These are phyloP conservation scores for Leonotis leonurus DNA, from an alignment of 257 asterid genomes.

Conservation along the genomic window DNA sequence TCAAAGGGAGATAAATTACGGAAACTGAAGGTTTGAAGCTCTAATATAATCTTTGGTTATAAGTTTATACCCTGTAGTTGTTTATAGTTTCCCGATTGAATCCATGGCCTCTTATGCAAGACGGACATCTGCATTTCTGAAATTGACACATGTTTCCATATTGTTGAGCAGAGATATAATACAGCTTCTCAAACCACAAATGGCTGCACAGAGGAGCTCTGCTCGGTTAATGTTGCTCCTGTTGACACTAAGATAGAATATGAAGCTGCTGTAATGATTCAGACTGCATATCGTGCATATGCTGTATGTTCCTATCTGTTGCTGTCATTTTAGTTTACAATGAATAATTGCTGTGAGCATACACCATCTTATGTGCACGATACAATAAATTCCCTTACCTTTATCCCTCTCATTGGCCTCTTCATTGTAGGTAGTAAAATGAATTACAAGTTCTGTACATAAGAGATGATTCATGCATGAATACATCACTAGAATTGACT, in stretches of 20 bases:
- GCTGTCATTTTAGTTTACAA: neutral
- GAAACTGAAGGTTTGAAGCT: slow-evolving; percentile 43
- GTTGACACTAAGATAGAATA: slow-evolving; percentile 35
- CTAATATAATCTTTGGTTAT: neutral
- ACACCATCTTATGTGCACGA: neutral
- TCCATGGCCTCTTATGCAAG: neutral
- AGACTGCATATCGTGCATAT: slow-evolving; percentile 67
- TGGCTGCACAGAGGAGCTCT: slow-evolving; percentile 24
- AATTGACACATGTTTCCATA: neutral
- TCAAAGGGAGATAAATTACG: slow-evolving; percentile 35
- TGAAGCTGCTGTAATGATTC: slow-evolving; percentile 74
- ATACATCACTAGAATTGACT: neutral
- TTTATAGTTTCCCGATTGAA: slow-evolving; percentile 3
- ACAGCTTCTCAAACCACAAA: slow-evolving; percentile 34
- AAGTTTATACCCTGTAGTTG: neutral
- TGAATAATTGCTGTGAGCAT: neutral
- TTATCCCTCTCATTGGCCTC: neutral
- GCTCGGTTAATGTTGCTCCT: slow-evolving; percentile 29
- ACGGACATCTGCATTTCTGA: slow-evolving; percentile 3
- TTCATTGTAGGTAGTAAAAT: neutral
- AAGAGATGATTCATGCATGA: neutral
- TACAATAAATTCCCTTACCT: neutral
- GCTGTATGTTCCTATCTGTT: slow-evolving; percentile 21
- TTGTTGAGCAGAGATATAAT: slow-evolving; percentile 36
- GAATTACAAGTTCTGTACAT: neutral